Conservation (phyloP, 257 asterid species). For the Salvia miltiorrhiza region DNA sequence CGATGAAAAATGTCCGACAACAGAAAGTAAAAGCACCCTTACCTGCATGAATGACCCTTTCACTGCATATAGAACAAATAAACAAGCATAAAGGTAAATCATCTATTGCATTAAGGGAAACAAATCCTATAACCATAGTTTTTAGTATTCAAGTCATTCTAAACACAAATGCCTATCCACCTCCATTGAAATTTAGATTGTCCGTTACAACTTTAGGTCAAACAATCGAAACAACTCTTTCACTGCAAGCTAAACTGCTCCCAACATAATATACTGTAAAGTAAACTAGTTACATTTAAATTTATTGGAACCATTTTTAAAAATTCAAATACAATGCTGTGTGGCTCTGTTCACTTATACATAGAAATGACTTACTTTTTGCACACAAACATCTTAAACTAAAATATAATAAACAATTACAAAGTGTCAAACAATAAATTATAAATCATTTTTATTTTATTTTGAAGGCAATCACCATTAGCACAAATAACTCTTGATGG, state of each 20-base stretch:
- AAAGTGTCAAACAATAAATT: not conserved
- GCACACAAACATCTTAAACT: not conserved
- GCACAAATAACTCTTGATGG: not conserved
- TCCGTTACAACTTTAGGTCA: not conserved
- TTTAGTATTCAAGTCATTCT: not conserved
- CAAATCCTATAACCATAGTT: not conserved
- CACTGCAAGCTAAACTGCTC: not conserved
- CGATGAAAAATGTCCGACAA: slow-evolving; percentile 9
- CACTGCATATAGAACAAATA: not conserved
- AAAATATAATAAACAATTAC: not conserved
- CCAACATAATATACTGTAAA: not conserved
- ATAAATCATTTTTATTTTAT: not conserved
- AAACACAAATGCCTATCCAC: slow-evolving; percentile 2
- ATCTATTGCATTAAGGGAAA: not conserved
- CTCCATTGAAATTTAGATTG: not conserved
- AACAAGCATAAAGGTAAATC: not conserved
- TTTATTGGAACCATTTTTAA: not conserved
- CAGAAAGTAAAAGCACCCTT: not conserved
- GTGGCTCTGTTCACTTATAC: not conserved
- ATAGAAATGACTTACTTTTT: not conserved
- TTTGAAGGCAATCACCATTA: not conserved
- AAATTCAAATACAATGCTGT: not conserved
- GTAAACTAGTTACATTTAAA: not conserved
- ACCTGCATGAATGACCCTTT: slow-evolving; percentile 12
- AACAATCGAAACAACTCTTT: not conserved